Conservation (phyloP, 1,139 yeast genomes). For the Yamadazyma oceani region DNA sequence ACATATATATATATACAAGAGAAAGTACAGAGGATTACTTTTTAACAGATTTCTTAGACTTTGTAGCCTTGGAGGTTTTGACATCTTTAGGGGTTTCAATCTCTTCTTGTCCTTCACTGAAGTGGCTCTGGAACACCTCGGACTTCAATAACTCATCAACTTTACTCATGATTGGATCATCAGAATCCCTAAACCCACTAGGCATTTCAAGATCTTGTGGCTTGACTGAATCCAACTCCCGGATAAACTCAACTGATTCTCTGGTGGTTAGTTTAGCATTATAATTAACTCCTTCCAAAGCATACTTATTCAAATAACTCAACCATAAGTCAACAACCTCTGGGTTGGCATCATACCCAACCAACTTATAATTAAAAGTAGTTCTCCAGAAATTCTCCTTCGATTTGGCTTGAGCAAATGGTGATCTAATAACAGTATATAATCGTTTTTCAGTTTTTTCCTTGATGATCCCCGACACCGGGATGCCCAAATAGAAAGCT, state of each 20-base stretch:
- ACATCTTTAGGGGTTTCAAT: too few species aligned
- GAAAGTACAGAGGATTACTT: neutral
- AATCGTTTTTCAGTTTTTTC: constrained; percentile 68
- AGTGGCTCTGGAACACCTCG: constrained; percentile 51
- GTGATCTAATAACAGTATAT: constrained; percentile 92
- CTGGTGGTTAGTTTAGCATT: constrained; percentile 67
- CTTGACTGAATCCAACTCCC: constrained; percentile 31
- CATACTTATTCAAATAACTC: constrained; percentile 74
- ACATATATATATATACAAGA: constrained; percentile 4
- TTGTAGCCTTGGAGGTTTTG: neutral
- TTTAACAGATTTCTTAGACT: neutral
- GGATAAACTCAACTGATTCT: constrained; percentile 51
- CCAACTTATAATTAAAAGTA: constrained; percentile 72
- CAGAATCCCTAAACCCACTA: constrained; percentile 36
- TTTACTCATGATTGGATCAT: constrained; percentile 67
- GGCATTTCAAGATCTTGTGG: constrained; percentile 33
- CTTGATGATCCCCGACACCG: constrained; percentile 58
- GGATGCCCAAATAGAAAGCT: constrained; percentile 86
- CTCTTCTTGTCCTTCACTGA: constrained; percentile 14
- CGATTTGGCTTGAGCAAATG: constrained; percentile 91
- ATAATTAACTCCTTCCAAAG: constrained; percentile 80
- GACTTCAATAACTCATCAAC: constrained; percentile 68
- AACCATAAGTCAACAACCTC: constrained; percentile 84
- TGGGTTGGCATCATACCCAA: constrained; percentile 81
- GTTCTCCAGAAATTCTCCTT: constrained; percentile 92